Conservation (phyloP, 2,329 filamentous ascomycete genomes). For the Didymella exigua region DNA sequence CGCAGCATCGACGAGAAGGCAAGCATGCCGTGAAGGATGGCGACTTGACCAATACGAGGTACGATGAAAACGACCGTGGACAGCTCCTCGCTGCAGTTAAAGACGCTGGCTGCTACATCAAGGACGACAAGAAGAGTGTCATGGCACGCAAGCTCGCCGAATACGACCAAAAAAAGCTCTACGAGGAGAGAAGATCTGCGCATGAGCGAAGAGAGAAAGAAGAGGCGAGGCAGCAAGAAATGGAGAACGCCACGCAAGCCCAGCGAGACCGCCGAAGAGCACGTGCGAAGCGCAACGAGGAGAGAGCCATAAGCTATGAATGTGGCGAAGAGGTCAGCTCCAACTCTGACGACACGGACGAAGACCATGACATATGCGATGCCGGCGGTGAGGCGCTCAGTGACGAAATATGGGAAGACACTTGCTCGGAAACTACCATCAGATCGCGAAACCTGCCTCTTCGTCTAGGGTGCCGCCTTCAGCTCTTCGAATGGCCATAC, state of each 20-base stretch:
- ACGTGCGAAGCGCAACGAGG: slow-evolving; percentile 14
- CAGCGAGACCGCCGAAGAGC: slow-evolving; percentile 3
- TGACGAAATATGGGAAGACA: slow-evolving; percentile 31
- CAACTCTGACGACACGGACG: slow-evolving; percentile 11
- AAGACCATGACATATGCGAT: neutral
- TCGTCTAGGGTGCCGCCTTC: slow-evolving; percentile 23
- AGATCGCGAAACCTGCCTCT: neutral
- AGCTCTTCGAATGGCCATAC: slow-evolving; percentile 39
- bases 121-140: slow-evolving; percentile 40
- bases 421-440: slow-evolving; percentile 18
- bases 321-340: slow-evolving; percentile 27
- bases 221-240: slow-evolving; percentile 16
- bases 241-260: slow-evolving; percentile 5
- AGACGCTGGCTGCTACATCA: slow-evolving; percentile 30
- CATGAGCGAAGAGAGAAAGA: slow-evolving; percentile 17
- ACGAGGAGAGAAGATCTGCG: slow-evolving; percentile 12
- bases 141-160: slow-evolving; percentile 34
- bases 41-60: slow-evolving; percentile 37
- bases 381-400: slow-evolving; percentile 22
- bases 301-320: slow-evolving; percentile 16
- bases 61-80: slow-evolving; percentile 33
- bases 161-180: neutral
- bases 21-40: slow-evolving; percentile 37
- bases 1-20: slow-evolving; percentile 35
- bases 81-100: slow-evolving; percentile 29